Conservation (phyloP, 257 asterid genomes). For the Lavandula angustifolia region DNA sequence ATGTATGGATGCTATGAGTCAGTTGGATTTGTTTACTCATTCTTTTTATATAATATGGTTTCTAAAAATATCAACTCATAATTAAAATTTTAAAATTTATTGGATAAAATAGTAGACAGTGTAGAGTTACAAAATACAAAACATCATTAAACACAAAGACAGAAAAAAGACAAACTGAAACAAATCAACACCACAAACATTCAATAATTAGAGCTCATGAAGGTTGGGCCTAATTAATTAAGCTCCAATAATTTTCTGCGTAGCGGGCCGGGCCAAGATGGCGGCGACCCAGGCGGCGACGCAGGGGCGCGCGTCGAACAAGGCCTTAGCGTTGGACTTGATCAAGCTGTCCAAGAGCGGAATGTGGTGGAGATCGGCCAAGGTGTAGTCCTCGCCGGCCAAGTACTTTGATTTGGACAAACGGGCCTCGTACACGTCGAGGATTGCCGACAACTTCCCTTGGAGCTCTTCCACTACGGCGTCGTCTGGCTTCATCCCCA, state of each 20-base stretch:
- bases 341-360: constrained; percentile 43
- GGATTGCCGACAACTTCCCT: constrained; percentile 36
- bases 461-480: constrained; percentile 28
- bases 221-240: neutral
- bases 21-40: no score
- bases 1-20: no score
- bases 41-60: no score
- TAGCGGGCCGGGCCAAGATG: constrained; percentile 54
- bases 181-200: no score
- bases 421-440: constrained; percentile 58
- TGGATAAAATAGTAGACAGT: no score
- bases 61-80: no score
- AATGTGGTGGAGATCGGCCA: constrained; percentile 58
- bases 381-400: constrained; percentile 45
- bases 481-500: constrained; percentile 35
- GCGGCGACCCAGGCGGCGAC: constrained; percentile 46
- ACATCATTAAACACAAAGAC: no score
- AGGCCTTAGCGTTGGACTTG: constrained; percentile 41
- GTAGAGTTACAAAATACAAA: no score
- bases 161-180: no score
- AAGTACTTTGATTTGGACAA: constrained; percentile 46
- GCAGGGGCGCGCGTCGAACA: constrained; percentile 48
- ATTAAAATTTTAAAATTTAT: no score
- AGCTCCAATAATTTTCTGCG: constrained; percentile 41
- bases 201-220: neutral